Evolutionary conservation across 345 rosid species (phyloP).

Genomic region (Leavenworthia alabamica): DNA sequence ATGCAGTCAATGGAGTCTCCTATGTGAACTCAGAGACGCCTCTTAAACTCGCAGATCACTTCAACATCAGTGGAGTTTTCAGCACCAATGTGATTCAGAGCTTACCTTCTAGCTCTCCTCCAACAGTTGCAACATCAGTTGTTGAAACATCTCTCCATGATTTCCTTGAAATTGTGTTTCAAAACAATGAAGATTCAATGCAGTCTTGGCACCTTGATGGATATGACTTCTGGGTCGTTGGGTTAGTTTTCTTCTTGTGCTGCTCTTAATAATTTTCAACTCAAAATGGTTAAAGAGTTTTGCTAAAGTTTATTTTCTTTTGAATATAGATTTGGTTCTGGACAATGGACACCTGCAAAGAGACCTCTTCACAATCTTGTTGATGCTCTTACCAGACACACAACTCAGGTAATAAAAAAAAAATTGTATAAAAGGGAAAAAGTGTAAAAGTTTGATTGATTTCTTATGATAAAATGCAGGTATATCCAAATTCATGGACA

Average conservation of each 20-base stretch:
- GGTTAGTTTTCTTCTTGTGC: conserved; percentile 41
- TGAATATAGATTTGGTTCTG: conserved; percentile 54
- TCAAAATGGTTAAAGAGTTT: background rate
- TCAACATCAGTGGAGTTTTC: conserved; percentile 63
- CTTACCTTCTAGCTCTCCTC: conserved; percentile 43
- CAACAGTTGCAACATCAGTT: conserved; percentile 57
- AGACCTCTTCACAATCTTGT: conserved; percentile 59
- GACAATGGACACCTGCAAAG: conserved; percentile 57
- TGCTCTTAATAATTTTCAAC: background rate
- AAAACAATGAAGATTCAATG: conserved; percentile 55
- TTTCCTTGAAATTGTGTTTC: conserved; percentile 67
- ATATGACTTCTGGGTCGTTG: conserved; percentile 86
- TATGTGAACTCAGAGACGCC: conserved; percentile 77
- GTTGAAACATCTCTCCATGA: conserved; percentile 50
- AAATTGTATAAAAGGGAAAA: background rate
- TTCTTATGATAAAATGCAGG: conserved; percentile 38
- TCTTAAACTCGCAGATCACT: conserved; percentile 75
- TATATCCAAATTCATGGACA: conserved; percentile 84
- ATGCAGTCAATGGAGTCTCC: conserved; percentile 76
- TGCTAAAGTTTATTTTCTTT: background rate
- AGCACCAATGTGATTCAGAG: conserved; percentile 44
- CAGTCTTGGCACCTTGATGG: conserved; percentile 99
- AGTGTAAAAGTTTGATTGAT: background rate
- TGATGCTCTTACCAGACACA: conserved; percentile 75
- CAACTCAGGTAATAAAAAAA: conserved; percentile 53